phyloP scores from a whole-genome alignment of 1,284 basidiomycete genomes.

The Irpex sp. region DNA sequence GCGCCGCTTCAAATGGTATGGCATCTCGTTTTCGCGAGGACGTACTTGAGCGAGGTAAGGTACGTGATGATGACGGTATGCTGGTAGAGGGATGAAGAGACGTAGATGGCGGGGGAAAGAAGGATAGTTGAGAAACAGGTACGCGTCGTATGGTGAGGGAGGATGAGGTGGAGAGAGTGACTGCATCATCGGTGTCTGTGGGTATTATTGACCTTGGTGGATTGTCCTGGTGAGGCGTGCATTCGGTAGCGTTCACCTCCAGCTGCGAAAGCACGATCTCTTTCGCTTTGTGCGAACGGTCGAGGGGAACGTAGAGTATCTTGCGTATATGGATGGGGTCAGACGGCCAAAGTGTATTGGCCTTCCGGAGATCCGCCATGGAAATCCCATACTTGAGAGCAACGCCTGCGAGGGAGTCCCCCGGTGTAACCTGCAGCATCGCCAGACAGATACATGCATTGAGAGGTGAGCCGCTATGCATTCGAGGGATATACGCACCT shows the following conservation, averaged over 20 bases:
- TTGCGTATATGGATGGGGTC: slow-evolving; percentile 87
- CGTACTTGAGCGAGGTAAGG: slow-evolving; percentile 7
- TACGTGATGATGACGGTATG: slow-evolving; percentile 4
- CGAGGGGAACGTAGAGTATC: slow-evolving; percentile 74
- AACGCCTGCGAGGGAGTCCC: slow-evolving; percentile 81
- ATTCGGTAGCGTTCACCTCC: not conserved
- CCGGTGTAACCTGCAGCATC: slow-evolving; percentile 52
- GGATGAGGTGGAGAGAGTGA: not conserved
- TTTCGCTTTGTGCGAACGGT: slow-evolving; percentile 32
- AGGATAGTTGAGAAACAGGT: slow-evolving; percentile 27
- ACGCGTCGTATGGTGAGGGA: slow-evolving; percentile 24
- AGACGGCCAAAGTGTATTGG: slow-evolving; percentile 88
- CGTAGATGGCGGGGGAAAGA: slow-evolving; percentile 24
- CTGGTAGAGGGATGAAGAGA: slow-evolving; percentile 5
- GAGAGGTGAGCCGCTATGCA: not conserved
- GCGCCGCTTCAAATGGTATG: slow-evolving; percentile 5
- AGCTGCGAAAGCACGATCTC: slow-evolving; percentile 19
- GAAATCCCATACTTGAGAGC: slow-evolving; percentile 85
- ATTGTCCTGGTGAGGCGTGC: not conserved
- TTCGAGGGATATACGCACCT: slow-evolving; percentile 32
- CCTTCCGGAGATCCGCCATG: slow-evolving; percentile 72
- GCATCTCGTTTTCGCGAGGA: slow-evolving; percentile 5
- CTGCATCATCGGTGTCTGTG: not conserved
- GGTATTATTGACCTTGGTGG: not conserved
- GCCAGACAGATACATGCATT: not conserved